phyloP scores from a whole-genome alignment of 305 asterid species.

The Fraxinus ornus region DNA sequence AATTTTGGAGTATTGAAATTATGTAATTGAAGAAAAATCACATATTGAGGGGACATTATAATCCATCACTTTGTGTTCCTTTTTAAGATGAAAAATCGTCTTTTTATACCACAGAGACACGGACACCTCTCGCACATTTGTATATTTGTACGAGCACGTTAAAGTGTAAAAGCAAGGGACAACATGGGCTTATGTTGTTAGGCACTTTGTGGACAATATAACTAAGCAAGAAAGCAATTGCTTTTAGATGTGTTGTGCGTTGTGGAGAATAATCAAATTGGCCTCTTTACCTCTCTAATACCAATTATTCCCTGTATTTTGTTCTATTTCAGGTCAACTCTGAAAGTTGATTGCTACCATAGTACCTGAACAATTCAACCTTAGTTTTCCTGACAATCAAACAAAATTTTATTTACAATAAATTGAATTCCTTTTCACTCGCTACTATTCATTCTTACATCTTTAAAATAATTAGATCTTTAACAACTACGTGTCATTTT shows the following conservation, averaged over 20 bases:
- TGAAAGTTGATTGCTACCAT: not conserved
- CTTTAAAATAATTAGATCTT: not conserved
- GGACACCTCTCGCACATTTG: not conserved
- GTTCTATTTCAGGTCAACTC: not conserved
- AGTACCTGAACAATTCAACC: not conserved
- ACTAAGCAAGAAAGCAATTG: not conserved
- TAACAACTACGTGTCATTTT: not conserved
- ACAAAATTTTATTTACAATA: not conserved
- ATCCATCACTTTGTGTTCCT: not conserved
- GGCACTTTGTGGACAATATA: not conserved
- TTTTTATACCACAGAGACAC: not conserved
- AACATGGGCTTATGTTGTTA: not conserved
- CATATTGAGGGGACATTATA: not conserved
- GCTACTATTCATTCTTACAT: not conserved
- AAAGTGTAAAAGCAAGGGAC: not conserved
- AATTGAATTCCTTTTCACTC: not conserved
- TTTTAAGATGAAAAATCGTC: not conserved
- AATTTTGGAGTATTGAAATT: not conserved
- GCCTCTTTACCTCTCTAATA: not conserved
- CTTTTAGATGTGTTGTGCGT: not conserved
- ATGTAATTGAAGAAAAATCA: not conserved
- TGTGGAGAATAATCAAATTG: not conserved
- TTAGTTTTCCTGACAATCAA: not conserved
- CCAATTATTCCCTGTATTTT: constrained; percentile 11
- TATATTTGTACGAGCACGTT: not conserved